These are phyloP conservation scores for Eleusine indica DNA, from an alignment of 176 grass and related monocot species.

Conservation along the genomic window DNA sequence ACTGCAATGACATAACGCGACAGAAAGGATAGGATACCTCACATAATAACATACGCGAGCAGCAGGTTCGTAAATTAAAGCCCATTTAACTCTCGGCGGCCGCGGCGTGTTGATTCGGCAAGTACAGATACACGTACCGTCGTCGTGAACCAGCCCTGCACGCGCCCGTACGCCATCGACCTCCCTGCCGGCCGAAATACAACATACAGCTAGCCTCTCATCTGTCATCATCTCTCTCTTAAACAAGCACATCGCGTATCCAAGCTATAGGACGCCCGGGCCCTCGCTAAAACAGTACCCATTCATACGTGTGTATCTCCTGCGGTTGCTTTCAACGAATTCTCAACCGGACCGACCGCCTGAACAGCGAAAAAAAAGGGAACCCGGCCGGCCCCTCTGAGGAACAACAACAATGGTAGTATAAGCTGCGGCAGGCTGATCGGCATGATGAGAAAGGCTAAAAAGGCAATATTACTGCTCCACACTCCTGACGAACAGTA, in stretches of 20 bases:
- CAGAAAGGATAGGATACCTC: not conserved
- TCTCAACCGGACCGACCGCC: not conserved
- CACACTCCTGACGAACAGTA: not conserved
- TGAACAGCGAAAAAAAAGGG: not conserved
- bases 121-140: not conserved
- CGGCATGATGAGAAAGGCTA: not conserved
- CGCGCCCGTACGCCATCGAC: not conserved
- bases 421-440: not conserved
- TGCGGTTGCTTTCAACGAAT: not conserved
- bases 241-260: not conserved
- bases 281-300: not conserved
- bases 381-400: not conserved
- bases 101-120: not conserved
- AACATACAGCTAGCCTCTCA: not conserved
- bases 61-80: not conserved
- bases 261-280: not conserved
- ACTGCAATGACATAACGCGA: not conserved
- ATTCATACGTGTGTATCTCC: not conserved
- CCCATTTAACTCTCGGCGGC: not conserved
- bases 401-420: no score
- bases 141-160: not conserved
- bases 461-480: not conserved
- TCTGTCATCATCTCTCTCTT: not conserved
- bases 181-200: not conserved
- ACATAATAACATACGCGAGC: no score